Base-by-base conservation (phyloP, 2,329 filamentous ascomycete genomes). In the Phialocephala subalpina region DNA sequence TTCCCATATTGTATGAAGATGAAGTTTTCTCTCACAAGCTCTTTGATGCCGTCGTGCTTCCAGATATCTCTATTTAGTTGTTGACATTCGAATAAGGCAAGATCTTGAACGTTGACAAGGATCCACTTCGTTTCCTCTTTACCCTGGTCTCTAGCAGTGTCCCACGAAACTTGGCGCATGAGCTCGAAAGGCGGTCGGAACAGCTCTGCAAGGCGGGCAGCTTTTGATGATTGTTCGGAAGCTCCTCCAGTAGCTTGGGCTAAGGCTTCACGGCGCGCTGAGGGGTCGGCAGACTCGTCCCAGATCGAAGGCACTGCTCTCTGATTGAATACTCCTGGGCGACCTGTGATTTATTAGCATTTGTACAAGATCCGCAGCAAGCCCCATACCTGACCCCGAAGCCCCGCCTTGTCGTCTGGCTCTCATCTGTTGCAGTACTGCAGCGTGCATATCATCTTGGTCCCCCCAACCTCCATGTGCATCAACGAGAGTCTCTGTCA, bases 1-100 rank as follows among this genome's bases (percentile, higher is more conserved):
- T 97, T 97, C 72, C 90, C 89, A 81, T 96, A 98, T 76, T 99
- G 96, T 73, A 99, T 82, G 79, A 99, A 99, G 72, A 99, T 86
- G 77, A 99, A 99, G 80, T 97, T 94, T 76, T 97, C 95, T 73
- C 87, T 87, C 35, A 99, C 84, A 0, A 97, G 87, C n/a, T 92
- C 88, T 73, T 87, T 88, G 64, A 99, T 88, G 1, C 89, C 86
- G 20, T 86, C 79, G 72, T 97, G 92, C 80, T 97, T 97, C 96
- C 96, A 99, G 62, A 98, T 89, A 77, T 99, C 96, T 53, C 96
- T 87, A 77, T 99, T 99, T 20, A 99, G 83, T 2, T 92, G 87
- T 77, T 99, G 96, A 78, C 96, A 99, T 78, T 96, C 92, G 78
- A 99, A 99, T 74, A 97, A 90, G 40, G 92, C 92, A 70, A 92